A percentile compares a stretch with the other conserved stretches of the same genome.
These are phyloP conservation scores for Sarcodon aspratus DNA, from an alignment of 768 basidiomycete species.

Conservation along the genomic window DNA sequence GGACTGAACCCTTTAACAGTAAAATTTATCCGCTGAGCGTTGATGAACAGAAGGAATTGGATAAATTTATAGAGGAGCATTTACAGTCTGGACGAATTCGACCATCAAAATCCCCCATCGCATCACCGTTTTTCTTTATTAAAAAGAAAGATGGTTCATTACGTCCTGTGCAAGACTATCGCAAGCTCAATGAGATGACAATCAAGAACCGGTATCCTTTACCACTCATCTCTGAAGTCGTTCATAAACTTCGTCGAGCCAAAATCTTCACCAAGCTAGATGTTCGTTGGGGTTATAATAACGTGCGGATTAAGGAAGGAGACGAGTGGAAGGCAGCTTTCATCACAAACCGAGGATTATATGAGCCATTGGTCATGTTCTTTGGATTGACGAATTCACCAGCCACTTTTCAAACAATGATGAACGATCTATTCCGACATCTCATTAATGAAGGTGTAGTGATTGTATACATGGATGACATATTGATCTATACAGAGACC, in stretches of 20 bases:
- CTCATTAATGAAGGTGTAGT: conserved; percentile 22
- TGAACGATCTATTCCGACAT: conserved; percentile 18
- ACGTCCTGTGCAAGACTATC: conserved; percentile 15
- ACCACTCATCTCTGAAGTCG: conserved; percentile 18
- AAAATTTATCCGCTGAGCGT: conserved; percentile 9
- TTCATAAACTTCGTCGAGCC: conserved; percentile 11
- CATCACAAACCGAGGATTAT: conserved; percentile 15
- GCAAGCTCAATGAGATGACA: conserved; percentile 20
- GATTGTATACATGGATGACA: conserved; percentile 32
- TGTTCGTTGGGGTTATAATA: conserved; percentile 22
- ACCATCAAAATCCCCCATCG: conserved; percentile 10
- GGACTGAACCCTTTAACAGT: conserved; percentile 1
- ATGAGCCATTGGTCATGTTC: conserved; percentile 19
- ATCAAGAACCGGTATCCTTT: conserved; percentile 22
- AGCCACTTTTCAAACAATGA: conserved; percentile 16
- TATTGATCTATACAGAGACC: conserved; percentile 14
- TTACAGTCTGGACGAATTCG: conserved; percentile 10
- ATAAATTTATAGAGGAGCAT: conserved; percentile 13
- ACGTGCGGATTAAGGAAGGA: conserved; percentile 14
- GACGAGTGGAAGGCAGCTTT: conserved; percentile 21
- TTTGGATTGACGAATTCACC: conserved; percentile 16
- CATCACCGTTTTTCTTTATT: conserved; percentile 19
- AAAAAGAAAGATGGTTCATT: conserved; percentile 17
- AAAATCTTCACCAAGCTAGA: conserved; percentile 18
- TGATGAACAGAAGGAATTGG: conserved; percentile 6